Evolutionary conservation across 2,329 filamentous ascomycete genomes (phyloP), one percentile per base, ranked within the genome.

Genomic region (Sporothrix curviconia): DNA sequence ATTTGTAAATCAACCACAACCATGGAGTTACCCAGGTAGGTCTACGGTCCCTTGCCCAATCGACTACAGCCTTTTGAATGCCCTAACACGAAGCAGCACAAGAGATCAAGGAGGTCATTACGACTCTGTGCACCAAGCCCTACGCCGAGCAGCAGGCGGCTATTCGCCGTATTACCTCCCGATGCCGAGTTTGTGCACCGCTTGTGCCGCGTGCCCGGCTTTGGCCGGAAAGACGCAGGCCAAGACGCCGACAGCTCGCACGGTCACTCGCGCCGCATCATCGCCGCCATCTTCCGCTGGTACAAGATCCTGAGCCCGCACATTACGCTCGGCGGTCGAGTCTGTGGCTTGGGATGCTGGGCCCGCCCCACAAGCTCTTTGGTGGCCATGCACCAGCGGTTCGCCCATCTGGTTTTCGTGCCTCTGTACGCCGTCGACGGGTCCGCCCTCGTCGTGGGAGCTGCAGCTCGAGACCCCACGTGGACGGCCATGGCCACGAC

Each of bases 251-350:
- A 43, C 55, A 6, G 19, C n/a, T 30, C 39, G 52, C 42, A 15
- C 28, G 25, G 25, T 19, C 25, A 85, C 61, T 92, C 87, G 9
- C 78, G 89, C 43, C 83, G 78, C 72, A 68, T 89, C 6, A 77
- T 95, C 17, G 73, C 80, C 49, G 77, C 79, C 64, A 85, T 95
- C 57, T 95, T 90, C 67, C 82, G 84, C 40, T 92, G 87, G 88
- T 92, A 95, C 71, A 89, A 90, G 66, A 87, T 92, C 62, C 76
- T 95, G 67, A 90, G 85, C 60, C 91, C 91, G 0, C 74, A 77
- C 17, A 88, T 94, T 62, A 78, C 85, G 43, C 72, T 92, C 12
- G 73, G 79, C 1, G n/a, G 76, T 96, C 17, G 80, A 90, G 61
- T 80, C 78, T 3, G 22, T 61, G 87, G 88, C 86, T 15, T 89